Base-by-base conservation (phyloP, 2,329 filamentous ascomycete genomes). In the Trichoderma simmonsii region DNA sequence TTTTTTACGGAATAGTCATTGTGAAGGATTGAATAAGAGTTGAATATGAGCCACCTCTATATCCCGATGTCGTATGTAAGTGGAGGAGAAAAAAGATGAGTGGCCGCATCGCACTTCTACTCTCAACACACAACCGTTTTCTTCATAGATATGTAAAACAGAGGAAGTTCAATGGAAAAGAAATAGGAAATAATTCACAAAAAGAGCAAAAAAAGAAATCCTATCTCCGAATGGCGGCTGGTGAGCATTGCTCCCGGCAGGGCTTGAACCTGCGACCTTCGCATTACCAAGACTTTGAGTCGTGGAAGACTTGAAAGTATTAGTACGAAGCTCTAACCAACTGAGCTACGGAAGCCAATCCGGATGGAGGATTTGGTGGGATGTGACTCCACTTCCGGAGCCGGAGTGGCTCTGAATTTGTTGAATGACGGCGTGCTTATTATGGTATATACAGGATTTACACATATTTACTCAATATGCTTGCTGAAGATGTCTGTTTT, bases 211-310 rank as follows among this genome's bases (percentile, higher is more conserved):
- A 54, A 54, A 54, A 24, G 11, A 24, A 54, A 54, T 24, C 48
- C 48, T 21, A 24, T 48, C 0, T 24, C 48, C 21, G 48, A 54
- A 54, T 24, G 48, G 48, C 48, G 48, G 21, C 48, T 54, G 48
- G 48, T 54, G 43, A 64, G 34, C 26, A 43, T 28, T 64, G 61
- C 61, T 64, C 61, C 61, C 61, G 61, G 61, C 61, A 64, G 61
- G 61, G 61, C 61, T 64, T 64, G 61, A 64, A 64, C 61, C 61
- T 64, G 61, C 61, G 61, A 64, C 61, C 61, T 64, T 43, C 61
- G 61, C 61, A 64, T 64, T 64, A 64, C 61, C 32, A 43, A 64
- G 32, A 30, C 34, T 64, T 64, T 11, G 21, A 26, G 32, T 28
- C 15, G 14, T 28, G 12, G 12, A 15, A 12, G 26, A 18, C 26